Evolutionary conservation across 257 asterid species (phyloP).

Genomic region (Primulina eburnea): DNA sequence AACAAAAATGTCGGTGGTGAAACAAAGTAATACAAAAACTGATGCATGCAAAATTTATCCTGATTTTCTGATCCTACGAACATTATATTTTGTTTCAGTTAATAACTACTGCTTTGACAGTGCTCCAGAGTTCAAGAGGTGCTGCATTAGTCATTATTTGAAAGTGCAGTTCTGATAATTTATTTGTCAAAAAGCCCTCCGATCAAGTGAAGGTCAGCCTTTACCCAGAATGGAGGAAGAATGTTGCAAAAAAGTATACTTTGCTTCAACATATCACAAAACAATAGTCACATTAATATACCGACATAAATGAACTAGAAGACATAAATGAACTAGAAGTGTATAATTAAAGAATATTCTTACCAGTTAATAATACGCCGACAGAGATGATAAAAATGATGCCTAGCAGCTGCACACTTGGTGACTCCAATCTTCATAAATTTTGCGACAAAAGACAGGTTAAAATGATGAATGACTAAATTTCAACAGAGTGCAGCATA

Average conservation of each 20-base stretch:
- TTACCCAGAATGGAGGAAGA: no score
- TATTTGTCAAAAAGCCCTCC: no score
- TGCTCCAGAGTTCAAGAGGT: no score
- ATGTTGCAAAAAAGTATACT: no score
- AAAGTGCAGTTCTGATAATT: no score
- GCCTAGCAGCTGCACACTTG: constrained; percentile 87
- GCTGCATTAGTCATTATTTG: no score
- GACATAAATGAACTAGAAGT: constrained; percentile 1
- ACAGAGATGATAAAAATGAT: constrained; percentile 72
- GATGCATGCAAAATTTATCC: constrained; percentile 7
- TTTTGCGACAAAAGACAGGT: constrained; percentile 28
- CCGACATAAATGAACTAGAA: not conserved
- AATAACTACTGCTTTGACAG: no score
- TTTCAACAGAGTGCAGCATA: not conserved
- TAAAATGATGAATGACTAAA: constrained; percentile 8
- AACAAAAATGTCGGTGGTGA: constrained; percentile 24
- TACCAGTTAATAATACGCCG: constrained; percentile 94
- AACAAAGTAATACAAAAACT: constrained; percentile 7
- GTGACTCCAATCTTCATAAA: constrained; percentile 85
- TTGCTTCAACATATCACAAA: not conserved
- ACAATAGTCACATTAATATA: not conserved
- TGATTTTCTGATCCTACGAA: no score
- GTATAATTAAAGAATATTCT: constrained; percentile 9
- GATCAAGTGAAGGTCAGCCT: no score
- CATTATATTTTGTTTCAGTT: no score